These are phyloP conservation scores for Phytophthora hibernalis DNA, from an alignment of 352 stramenopile genomes.

Conservation along the genomic window DNA sequence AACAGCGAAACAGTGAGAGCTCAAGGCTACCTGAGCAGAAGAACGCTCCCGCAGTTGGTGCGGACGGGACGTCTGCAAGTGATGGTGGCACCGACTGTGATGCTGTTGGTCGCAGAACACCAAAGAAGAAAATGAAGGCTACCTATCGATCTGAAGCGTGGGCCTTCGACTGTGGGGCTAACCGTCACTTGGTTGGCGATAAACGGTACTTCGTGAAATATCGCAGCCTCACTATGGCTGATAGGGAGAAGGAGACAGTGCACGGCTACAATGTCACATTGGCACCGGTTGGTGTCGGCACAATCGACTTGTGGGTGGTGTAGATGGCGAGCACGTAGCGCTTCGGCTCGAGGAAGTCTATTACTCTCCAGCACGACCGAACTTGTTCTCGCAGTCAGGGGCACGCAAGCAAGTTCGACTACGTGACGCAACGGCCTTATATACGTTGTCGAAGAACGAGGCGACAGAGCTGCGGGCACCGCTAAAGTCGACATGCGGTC, in stretches of 20 bases:
- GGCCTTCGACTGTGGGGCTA: slow-evolving; percentile 7
- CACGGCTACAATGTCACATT: slow-evolving; percentile 1
- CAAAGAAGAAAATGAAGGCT: not conserved
- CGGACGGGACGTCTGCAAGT: no score
- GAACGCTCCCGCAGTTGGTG: not conserved
- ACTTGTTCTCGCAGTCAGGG: slow-evolving; percentile 1
- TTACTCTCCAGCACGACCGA: not conserved
- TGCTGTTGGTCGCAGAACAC: no score
- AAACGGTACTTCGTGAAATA: slow-evolving; percentile 17
- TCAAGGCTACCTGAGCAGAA: not conserved
- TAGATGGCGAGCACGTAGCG: not conserved
- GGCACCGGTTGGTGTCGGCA: not conserved
- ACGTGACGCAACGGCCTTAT: not conserved
- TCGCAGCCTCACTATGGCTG: not conserved
- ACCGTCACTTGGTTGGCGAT: slow-evolving; percentile 1
- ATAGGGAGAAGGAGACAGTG: slow-evolving; percentile 3
- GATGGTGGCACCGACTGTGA: no score
- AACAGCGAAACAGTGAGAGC: not conserved
- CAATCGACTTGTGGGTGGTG: slow-evolving; percentile 8
- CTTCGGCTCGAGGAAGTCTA: not conserved
- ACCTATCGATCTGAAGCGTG: slow-evolving; percentile 1
- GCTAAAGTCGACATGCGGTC: not conserved
- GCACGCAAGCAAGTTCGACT: not conserved
- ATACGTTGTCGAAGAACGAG: slow-evolving; percentile 2
- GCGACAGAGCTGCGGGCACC: not conserved